phyloP scores from a whole-genome alignment of 371 early-diverging fungal genomes.

The Mortierella sp. region DNA sequence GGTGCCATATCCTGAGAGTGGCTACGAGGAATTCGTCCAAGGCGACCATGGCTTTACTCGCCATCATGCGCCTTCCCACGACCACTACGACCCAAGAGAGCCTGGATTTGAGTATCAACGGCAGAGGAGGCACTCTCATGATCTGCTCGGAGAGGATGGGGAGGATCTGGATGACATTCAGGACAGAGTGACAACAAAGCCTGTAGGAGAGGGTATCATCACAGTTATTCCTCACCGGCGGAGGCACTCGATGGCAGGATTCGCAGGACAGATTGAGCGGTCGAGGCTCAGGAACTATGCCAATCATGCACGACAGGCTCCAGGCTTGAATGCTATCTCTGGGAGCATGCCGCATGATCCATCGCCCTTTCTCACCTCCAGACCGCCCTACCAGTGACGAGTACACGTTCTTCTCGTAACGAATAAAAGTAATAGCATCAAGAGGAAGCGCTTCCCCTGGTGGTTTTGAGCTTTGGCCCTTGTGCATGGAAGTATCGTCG shows the following conservation, averaged over 20 bases:
- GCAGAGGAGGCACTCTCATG: conserved; percentile 25
- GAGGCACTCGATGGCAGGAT: conserved; percentile 46
- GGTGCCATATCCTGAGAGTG: background rate
- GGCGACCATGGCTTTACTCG: background rate
- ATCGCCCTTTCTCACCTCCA: conserved; percentile 3
- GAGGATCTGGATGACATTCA: conserved; percentile 40
- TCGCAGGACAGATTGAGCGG: conserved; percentile 35
- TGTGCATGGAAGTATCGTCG: background rate
- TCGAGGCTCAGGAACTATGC: conserved; percentile 29
- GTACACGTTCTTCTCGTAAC: background rate
- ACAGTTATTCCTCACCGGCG: conserved; percentile 50
- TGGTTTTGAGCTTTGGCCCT: background rate
- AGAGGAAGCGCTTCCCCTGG: background rate
- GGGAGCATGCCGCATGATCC: conserved; percentile 24
- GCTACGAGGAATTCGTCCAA: background rate
- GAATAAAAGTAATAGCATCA: background rate
- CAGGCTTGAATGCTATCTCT: conserved; percentile 14
- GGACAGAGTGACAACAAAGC: conserved; percentile 40
- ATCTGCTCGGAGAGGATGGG: conserved; percentile 24
- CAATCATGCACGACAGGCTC: conserved; percentile 8
- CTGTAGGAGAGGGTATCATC: conserved; percentile 53
- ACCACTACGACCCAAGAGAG: conserved; percentile 27
- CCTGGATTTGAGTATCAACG: conserved; percentile 40
- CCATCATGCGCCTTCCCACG: background rate
- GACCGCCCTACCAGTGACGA: background rate